Percentiles rank a stretch among this genome's conserved stretches.
phyloP scores from a whole-genome alignment of 164 flowering plant genomes.

The Amborella trichopoda region DNA sequence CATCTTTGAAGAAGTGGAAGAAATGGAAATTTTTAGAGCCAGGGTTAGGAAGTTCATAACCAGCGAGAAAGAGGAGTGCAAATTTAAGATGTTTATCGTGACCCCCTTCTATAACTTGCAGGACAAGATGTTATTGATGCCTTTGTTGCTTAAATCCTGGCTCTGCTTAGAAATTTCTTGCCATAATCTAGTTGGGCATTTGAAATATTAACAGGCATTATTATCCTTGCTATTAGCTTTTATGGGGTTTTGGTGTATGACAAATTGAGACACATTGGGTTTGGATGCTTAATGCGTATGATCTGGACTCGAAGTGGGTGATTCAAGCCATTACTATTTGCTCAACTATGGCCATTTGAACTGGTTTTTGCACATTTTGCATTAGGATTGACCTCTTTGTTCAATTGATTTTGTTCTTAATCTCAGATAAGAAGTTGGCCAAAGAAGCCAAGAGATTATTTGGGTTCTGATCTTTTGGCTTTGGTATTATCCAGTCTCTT shows the following conservation, averaged over 20 bases:
- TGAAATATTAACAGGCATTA: slow-evolving; percentile 11
- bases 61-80: no score
- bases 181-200: slow-evolving; percentile 10
- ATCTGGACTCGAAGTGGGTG: slow-evolving; percentile 21
- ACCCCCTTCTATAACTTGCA: slow-evolving; percentile 17
- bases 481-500: slow-evolving; percentile 12
- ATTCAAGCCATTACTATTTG: slow-evolving; percentile 17
- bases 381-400: slow-evolving; percentile 18
- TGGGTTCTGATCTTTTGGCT: slow-evolving; percentile 12
- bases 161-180: slow-evolving; percentile 14
- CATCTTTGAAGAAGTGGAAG: no score
- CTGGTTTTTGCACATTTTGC: slow-evolving; percentile 14
- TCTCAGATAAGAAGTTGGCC: slow-evolving; percentile 6
- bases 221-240: slow-evolving; percentile 1
- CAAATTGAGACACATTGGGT: slow-evolving; percentile 10
- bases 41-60: no score
- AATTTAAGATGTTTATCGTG: no score
- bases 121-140: slow-evolving; percentile 23
- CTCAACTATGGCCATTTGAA: slow-evolving; percentile 3
- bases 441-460: slow-evolving; percentile 6
- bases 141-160: slow-evolving; percentile 19
- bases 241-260: slow-evolving; percentile 6
- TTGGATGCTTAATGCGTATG: slow-evolving; percentile 9
- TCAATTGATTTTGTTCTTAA: slow-evolving; percentile 6
- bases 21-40: no score